These are phyloP conservation scores for Sclerospora graminicola DNA, from an alignment of 352 stramenopile species.

Conservation along the genomic window DNA sequence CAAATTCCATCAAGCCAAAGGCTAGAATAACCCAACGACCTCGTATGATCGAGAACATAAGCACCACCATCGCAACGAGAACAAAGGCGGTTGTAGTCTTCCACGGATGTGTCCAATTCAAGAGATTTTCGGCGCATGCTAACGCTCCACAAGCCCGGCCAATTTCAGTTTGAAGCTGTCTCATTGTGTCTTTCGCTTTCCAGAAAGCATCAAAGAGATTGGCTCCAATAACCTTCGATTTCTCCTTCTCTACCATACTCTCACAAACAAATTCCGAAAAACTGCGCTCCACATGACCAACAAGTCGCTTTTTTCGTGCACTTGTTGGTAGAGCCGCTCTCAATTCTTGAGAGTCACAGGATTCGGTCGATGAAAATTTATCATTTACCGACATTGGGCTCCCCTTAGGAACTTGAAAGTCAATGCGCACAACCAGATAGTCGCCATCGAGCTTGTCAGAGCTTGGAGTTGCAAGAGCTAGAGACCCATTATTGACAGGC, in stretches of 20 bases:
- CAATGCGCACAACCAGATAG: slow-evolving; percentile 44
- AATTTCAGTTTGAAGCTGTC: slow-evolving; percentile 66
- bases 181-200: slow-evolving; percentile 80
- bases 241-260: slow-evolving; percentile 58
- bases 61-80: slow-evolving; percentile 28
- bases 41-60: slow-evolving; percentile 60
- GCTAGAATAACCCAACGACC: slow-evolving; percentile 65
- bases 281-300: slow-evolving; percentile 34
- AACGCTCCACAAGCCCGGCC: slow-evolving; percentile 55
- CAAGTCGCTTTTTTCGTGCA: slow-evolving; percentile 11
- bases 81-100: slow-evolving; percentile 63
- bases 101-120: slow-evolving; percentile 85
- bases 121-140: slow-evolving; percentile 65
- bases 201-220: slow-evolving; percentile 71
- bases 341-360: slow-evolving; percentile 5
- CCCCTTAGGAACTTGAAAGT: slow-evolving; percentile 25
- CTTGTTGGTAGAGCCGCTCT: slow-evolving; percentile 2
- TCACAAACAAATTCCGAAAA: slow-evolving; percentile 68
- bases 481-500: not conserved
- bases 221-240: slow-evolving; percentile 48
- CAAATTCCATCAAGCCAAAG: slow-evolving; percentile 71
- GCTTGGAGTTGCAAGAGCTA: slow-evolving; percentile 1
- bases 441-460: slow-evolving; percentile 18
- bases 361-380: slow-evolving; percentile 9
- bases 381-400: slow-evolving; percentile 10